Conservation (phyloP, 1,284 basidiomycete genomes). For the Tilletia walkeri region DNA sequence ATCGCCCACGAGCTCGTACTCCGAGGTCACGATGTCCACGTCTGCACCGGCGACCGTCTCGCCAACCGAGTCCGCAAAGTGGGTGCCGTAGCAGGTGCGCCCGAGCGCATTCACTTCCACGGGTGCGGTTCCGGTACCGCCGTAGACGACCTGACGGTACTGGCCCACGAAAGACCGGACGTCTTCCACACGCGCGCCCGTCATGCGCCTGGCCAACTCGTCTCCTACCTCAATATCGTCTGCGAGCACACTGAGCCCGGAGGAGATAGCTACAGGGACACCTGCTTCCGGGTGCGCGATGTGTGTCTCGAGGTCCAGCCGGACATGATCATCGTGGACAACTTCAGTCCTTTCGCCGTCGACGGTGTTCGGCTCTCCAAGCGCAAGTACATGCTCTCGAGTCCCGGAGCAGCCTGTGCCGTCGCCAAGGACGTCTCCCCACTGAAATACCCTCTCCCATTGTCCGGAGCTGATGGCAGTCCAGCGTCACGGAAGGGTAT, state of each 20-base stretch:
- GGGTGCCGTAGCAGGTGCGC: neutral
- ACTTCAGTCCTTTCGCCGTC: constrained; percentile 22
- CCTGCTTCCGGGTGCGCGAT: constrained; percentile 20
- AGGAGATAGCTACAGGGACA: constrained; percentile 15
- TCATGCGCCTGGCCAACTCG: constrained; percentile 28
- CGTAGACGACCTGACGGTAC: constrained; percentile 30
- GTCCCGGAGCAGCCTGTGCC: constrained; percentile 17
- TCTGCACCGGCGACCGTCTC: constrained; percentile 22
- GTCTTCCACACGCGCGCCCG: constrained; percentile 25
- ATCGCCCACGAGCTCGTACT: constrained; percentile 27
- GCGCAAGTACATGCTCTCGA: constrained; percentile 10
- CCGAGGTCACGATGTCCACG: constrained; percentile 27
- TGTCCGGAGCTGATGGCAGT: constrained; percentile 15
- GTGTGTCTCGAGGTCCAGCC: neutral
- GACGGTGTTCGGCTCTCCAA: constrained; percentile 20
- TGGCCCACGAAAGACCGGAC: constrained; percentile 21
- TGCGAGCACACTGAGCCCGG: constrained; percentile 11
- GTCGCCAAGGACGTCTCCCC: constrained; percentile 6
- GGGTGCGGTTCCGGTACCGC: constrained; percentile 23
- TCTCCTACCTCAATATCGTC: constrained; percentile 14
- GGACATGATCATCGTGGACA: constrained; percentile 25
- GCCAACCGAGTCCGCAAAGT: constrained; percentile 13
- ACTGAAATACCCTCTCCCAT: constrained; percentile 10
- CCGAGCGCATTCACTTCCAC: constrained; percentile 24
- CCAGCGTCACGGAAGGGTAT: constrained; percentile 28